Evolutionary conservation across 2,329 filamentous ascomycete species (phyloP), one percentile per base, ranked within the genome.

Genomic region (Fusarium virguliforme): DNA sequence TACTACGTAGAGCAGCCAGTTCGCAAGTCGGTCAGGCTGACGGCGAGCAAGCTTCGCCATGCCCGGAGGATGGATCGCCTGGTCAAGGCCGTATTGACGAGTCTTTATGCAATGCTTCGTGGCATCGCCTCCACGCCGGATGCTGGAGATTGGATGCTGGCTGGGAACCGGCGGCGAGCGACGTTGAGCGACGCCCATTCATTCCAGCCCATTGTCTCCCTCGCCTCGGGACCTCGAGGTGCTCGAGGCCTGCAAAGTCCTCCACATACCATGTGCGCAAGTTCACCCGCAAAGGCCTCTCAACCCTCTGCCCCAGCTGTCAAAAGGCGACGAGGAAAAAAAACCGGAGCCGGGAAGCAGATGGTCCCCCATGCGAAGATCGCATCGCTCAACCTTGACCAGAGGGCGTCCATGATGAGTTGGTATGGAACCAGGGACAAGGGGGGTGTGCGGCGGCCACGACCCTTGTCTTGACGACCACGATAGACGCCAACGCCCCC

Each of bases 101-200:
- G 71, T 62, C 71, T 70, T 71, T 62, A 78, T 78, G 77, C 77
- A 78, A 57, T 69, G 69, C 62, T 75, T 72, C 74, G 77, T 77
- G 77, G 77, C 74, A 76, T 72, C 73, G 69, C 72, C 56, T 71
- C 13, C 24, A 67, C 6, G 51, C 38, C 24, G 26, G 38, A 62
- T 60, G 60, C 41, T 43, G 37, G 41, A 56, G 41, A 43, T 41
- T 41, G 54, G 30, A 59, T 30, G 26, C 62, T 68, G 41, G 65
- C 65, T 73, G 71, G 68, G 67, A 57, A 73, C 56, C 55, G 64
- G 55, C 57, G 61, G 48, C 41, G 46, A 22, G 48, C 41, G 46
- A n/a, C 59, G 32, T 57, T 38, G 26, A 41, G 15, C 60, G 22
- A 30, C 50, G 24, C 40, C 38, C 54, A 50, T 65, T 54, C 60